phyloP scores from a whole-genome alignment of 106 monocot genomes.

The Platanthera guangdongensis region DNA sequence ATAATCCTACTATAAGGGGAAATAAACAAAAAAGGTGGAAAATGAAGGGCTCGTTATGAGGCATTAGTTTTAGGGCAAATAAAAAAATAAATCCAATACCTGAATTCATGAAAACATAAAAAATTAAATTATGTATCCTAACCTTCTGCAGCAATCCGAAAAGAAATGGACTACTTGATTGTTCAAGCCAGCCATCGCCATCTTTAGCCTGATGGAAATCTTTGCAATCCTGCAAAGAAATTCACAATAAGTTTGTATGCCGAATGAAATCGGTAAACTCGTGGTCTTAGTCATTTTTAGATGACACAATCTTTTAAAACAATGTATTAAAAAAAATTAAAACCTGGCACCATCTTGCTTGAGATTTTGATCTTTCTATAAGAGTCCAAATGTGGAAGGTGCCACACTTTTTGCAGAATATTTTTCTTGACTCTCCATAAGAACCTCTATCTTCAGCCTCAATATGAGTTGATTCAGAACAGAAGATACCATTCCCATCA shows the following conservation, averaged over 20 bases:
- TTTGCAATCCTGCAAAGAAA: constrained; percentile 67
- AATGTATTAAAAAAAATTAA: neutral
- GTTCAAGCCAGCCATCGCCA: constrained; percentile 99
- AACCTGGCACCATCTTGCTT: constrained; percentile 98
- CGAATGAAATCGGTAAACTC: neutral
- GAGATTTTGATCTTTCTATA: constrained; percentile 64
- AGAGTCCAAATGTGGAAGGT: constrained; percentile 71
- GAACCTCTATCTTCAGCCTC: constrained; percentile 47
- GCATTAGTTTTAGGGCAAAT: neutral
- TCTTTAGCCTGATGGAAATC: constrained; percentile 93
- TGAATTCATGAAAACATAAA: neutral
- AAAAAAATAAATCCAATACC: neutral
- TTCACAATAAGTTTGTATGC: neutral
- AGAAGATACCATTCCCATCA: constrained; percentile 51
- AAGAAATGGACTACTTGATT: constrained; percentile 65
- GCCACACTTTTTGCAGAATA: constrained; percentile 82
- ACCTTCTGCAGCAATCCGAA: constrained; percentile 93
- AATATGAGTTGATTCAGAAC: constrained; percentile 40
- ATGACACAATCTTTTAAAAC: constrained; percentile 5
- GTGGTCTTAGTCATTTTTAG: neutral
- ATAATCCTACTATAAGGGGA: neutral
- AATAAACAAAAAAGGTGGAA: neutral
- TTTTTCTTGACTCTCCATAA: constrained; percentile 67
- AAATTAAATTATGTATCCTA: neutral
- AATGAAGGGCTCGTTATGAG: neutral